Percentiles rank a stretch among this genome's conserved stretches.
phyloP scores from a whole-genome alignment of 2,329 filamentous ascomycete genomes.

The Aspergillus versicolor region DNA sequence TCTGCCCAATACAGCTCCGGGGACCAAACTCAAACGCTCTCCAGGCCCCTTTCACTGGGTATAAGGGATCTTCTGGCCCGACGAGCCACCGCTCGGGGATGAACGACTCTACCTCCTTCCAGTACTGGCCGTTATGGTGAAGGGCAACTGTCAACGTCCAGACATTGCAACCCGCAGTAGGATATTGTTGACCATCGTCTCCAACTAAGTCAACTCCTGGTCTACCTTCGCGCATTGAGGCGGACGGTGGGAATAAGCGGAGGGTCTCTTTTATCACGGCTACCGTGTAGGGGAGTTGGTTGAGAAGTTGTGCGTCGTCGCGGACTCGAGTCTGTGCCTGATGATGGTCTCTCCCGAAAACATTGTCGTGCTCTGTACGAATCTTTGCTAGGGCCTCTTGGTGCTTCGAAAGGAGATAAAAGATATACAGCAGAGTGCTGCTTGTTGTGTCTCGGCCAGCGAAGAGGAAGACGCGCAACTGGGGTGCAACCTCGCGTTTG shows the following conservation, averaged over 20 bases:
- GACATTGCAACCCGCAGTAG: conserved; percentile 14
- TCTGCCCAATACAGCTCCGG: conserved; percentile 51
- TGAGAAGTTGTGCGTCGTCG: conserved; percentile 47
- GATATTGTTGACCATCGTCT: conserved; percentile 12
- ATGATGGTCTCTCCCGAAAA: conserved; percentile 48
- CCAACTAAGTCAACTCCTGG: conserved; percentile 9
- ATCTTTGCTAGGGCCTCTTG: conserved; percentile 37
- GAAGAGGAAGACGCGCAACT: conserved; percentile 24
- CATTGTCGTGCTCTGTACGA: conserved; percentile 51
- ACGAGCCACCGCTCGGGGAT: conserved; percentile 38
- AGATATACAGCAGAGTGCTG: conserved; percentile 32
- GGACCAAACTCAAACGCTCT: conserved; percentile 51
- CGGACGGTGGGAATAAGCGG: conserved; percentile 50
- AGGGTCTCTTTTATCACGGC: conserved; percentile 58
- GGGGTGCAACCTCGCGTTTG: background rate
- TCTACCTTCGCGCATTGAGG: conserved; percentile 17
- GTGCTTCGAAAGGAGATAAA: conserved; percentile 37
- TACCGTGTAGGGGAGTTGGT: conserved; percentile 52
- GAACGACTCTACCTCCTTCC: conserved; percentile 26
- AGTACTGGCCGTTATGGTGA: conserved; percentile 18
- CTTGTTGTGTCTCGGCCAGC: conserved; percentile 33
- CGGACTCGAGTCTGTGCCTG: conserved; percentile 40
- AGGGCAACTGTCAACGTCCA: conserved; percentile 16
- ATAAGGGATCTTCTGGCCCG: conserved; percentile 23
- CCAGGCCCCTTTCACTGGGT: conserved; percentile 41